These are phyloP conservation scores for Penicillium sp. DNA, from an alignment of 2,329 filamentous ascomycete species.

Conservation along the genomic window DNA sequence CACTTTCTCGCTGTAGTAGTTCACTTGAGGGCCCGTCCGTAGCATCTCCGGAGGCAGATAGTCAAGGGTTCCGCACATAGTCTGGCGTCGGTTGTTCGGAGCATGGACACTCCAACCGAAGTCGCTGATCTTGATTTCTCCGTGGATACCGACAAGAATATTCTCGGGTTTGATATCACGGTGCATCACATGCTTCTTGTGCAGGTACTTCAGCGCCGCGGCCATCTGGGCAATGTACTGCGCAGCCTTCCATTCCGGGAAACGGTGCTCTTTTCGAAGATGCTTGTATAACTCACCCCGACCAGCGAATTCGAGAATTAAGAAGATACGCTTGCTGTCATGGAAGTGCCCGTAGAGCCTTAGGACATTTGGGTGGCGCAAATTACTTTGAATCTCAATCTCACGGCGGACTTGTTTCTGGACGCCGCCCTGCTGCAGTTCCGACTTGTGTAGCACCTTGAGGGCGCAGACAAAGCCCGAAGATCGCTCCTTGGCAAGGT, in stretches of 20 bases:
- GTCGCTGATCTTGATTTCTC: slow-evolving; percentile 97
- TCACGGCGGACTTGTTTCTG: slow-evolving; percentile 84
- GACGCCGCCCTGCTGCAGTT: slow-evolving; percentile 72
- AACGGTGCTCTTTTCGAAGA: slow-evolving; percentile 68
- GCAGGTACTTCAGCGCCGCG: slow-evolving; percentile 80
- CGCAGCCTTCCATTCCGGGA: slow-evolving; percentile 79
- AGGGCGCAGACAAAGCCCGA: slow-evolving; percentile 80
- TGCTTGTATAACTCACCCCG: slow-evolving; percentile 87
- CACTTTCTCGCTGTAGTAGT: slow-evolving; percentile 91
- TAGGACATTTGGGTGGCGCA: slow-evolving; percentile 79
- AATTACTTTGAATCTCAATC: slow-evolving; percentile 84
- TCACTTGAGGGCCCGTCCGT: slow-evolving; percentile 70
- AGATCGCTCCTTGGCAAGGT: slow-evolving; percentile 72
- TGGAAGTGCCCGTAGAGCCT: slow-evolving; percentile 84
- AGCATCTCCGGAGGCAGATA: slow-evolving; percentile 99
- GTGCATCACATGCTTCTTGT: slow-evolving; percentile 97
- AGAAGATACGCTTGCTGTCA: slow-evolving; percentile 78
- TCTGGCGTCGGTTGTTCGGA: slow-evolving; percentile 86
- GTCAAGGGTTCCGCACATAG: slow-evolving; percentile 95
- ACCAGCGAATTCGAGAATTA: slow-evolving; percentile 81
- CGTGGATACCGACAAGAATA: slow-evolving; percentile 90
- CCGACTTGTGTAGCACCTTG: slow-evolving; percentile 80
- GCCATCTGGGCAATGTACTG: slow-evolving; percentile 89
- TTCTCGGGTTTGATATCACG: slow-evolving; percentile 98
- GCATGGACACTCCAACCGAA: slow-evolving; percentile 99